A percentile compares a stretch with the other conserved stretches of the same genome.
These are phyloP conservation scores for Epichloe brachyelytri DNA, from an alignment of 2,329 filamentous ascomycete species.

Conservation along the genomic window DNA sequence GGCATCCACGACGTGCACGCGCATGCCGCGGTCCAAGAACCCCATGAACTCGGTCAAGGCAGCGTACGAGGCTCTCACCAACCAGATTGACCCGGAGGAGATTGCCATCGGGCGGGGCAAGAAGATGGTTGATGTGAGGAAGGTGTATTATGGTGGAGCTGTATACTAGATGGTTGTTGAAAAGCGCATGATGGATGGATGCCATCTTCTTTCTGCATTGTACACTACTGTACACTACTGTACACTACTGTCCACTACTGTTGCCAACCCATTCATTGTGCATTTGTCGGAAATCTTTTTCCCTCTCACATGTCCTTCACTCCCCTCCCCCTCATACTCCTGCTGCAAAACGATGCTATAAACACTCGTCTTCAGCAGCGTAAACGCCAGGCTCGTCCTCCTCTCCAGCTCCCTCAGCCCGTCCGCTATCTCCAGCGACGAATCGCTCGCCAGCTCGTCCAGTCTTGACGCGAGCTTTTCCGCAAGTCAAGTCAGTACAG, in stretches of 20 bases:
- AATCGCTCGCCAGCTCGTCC: slow-evolving; percentile 52
- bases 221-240: too few relatives aligned
- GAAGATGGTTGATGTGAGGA: slow-evolving; percentile 91
- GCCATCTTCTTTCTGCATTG: too few relatives aligned
- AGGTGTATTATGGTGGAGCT: slow-evolving; percentile 88
- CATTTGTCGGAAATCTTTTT: too few relatives aligned
- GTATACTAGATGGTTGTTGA: slow-evolving; percentile 28
- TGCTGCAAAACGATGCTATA: slow-evolving; percentile 98
- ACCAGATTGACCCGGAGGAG: slow-evolving; percentile 77
- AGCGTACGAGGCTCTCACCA: slow-evolving; percentile 66
- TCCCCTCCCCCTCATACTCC: slow-evolving; percentile 66
- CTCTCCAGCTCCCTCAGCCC: slow-evolving; percentile 77
- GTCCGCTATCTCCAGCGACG: slow-evolving; percentile 74
- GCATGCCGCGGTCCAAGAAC: slow-evolving; percentile 75
- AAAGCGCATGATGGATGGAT: too few relatives aligned
- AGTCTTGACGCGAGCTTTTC: slow-evolving; percentile 45
- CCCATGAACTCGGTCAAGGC: slow-evolving; percentile 98
- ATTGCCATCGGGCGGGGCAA: slow-evolving; percentile 80
- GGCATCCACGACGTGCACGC: slow-evolving; percentile 81
- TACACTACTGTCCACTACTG: not conserved
- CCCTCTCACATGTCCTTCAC: slow-evolving; percentile 16
- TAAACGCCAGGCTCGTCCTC: slow-evolving; percentile 91
- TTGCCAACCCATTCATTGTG: too few relatives aligned
- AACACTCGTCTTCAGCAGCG: slow-evolving; percentile 90
- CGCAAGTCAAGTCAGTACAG: not conserved